These are phyloP conservation scores for Pyrenula aspistea DNA, from an alignment of 495 filamentous ascomycete species.

Conservation along the genomic window DNA sequence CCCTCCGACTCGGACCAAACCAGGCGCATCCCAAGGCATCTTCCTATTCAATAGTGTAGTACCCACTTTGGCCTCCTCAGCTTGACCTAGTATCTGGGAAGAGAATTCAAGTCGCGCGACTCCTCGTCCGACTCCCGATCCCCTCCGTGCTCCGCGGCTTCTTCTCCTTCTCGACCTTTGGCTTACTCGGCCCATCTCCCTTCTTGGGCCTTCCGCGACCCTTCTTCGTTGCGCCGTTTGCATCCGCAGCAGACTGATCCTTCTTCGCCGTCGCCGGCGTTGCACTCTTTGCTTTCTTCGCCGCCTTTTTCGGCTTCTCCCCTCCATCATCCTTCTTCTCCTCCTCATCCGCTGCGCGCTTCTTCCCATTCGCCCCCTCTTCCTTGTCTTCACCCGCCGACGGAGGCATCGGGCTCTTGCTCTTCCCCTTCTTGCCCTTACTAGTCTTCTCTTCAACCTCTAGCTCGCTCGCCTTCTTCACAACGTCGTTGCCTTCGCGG, in stretches of 20 bases:
- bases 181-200: background rate
- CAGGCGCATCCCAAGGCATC: too few species aligned
- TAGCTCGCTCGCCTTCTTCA: conserved; percentile 45
- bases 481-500: conserved; percentile 50
- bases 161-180: conserved; percentile 8
- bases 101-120: too few species aligned
- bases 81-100: too few species aligned
- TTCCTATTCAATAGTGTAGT: too few species aligned
- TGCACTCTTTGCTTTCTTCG: conserved; percentile 16
- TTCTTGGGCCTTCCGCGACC: conserved; percentile 30
- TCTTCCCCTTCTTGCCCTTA: conserved; percentile 6
- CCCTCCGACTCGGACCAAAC: too few species aligned
- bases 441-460: conserved; percentile 25
- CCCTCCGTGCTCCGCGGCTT: conserved; percentile 4
- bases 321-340: conserved; percentile 5
- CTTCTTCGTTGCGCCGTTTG: conserved; percentile 18
- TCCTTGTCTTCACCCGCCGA: conserved; percentile 15
- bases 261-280: conserved; percentile 11
- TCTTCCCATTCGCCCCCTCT: conserved; percentile 1
- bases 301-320: conserved; percentile 18
- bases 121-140: conserved; percentile 9
- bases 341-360: conserved; percentile 1
- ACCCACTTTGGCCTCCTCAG: too few species aligned
- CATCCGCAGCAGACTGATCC: conserved; percentile 16
- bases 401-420: conserved; percentile 8